These are phyloP conservation scores for Schizophyllum commune DNA, from an alignment of 1,284 basidiomycete genomes.

Conservation along the genomic window DNA sequence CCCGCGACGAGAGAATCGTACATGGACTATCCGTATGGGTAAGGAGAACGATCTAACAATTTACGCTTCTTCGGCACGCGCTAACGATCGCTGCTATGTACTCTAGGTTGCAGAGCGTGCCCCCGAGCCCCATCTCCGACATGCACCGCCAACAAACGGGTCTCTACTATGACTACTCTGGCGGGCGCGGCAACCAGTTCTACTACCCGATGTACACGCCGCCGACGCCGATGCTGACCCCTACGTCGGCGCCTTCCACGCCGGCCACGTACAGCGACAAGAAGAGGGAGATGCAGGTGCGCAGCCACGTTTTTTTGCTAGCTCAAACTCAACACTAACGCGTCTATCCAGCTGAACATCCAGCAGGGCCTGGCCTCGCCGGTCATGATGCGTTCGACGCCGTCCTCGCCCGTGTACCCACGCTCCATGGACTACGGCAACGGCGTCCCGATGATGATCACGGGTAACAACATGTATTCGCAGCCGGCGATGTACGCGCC, in stretches of 20 bases:
- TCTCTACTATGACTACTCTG: constrained; percentile 54
- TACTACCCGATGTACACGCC: constrained; percentile 58
- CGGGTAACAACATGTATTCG: constrained; percentile 35
- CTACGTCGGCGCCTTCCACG: constrained; percentile 33
- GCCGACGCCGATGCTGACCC: constrained; percentile 44
- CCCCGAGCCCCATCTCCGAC: constrained; percentile 36
- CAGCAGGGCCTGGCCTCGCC: constrained; percentile 41
- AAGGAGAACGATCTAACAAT: constrained; percentile 42
- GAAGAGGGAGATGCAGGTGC: constrained; percentile 52
- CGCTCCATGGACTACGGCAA: constrained; percentile 39
- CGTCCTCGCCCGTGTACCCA: constrained; percentile 36
- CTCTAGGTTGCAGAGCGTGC: constrained; percentile 35
- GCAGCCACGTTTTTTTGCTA: constrained; percentile 12
- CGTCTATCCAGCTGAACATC: constrained; percentile 33
- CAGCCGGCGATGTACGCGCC: constrained; percentile 32
- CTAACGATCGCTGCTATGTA: constrained; percentile 36
- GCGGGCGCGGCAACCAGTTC: constrained; percentile 47
- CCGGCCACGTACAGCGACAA: constrained; percentile 43
- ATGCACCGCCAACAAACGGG: constrained; percentile 42
- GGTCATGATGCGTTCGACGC: constrained; percentile 32
- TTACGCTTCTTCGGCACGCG: constrained; percentile 30
- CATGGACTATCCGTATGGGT: constrained; percentile 48
- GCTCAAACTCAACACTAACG: constrained; percentile 7
- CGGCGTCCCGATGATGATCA: constrained; percentile 40
- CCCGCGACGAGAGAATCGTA: constrained; percentile 37